Evolutionary conservation across 352 stramenopile species (phyloP).

Genomic region (Lagenidium giganteum): DNA sequence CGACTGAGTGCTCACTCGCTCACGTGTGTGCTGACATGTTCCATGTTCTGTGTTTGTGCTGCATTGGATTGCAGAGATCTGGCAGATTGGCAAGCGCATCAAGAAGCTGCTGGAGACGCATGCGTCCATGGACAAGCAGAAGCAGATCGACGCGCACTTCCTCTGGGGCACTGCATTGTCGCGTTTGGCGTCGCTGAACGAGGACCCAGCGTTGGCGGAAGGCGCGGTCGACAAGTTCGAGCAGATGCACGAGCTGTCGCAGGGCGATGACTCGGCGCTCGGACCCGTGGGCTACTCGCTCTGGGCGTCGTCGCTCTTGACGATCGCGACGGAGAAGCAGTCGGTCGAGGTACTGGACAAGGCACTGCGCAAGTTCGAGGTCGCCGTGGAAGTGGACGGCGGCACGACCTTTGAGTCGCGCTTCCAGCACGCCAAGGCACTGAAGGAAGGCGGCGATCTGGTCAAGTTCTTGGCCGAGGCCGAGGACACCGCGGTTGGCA

Average conservation of each 20-base stretch:
- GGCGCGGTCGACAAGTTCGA: constrained; percentile 81
- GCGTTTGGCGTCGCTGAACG: constrained; percentile 67
- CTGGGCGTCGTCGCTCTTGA: constrained; percentile 71
- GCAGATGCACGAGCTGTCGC: constrained; percentile 53
- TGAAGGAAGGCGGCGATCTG: constrained; percentile 66
- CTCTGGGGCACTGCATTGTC: constrained; percentile 75
- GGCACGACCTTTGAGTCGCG: constrained; percentile 77
- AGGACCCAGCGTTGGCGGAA: constrained; percentile 64
- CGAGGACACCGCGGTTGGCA: background rate
- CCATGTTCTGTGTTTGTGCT: constrained; percentile 6
- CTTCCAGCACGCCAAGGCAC: constrained; percentile 76
- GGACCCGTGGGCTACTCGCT: constrained; percentile 74
- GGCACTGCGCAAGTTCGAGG: constrained; percentile 56
- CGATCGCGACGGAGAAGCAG: constrained; percentile 70
- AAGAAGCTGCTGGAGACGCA: constrained; percentile 73
- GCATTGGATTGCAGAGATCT: constrained; percentile 63
- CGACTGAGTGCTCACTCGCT: background rate
- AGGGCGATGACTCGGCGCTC: constrained; percentile 49
- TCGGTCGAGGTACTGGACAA: constrained; percentile 46
- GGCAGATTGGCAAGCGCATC: constrained; percentile 81
- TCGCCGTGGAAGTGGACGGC: constrained; percentile 73
- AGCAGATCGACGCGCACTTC: constrained; percentile 74
- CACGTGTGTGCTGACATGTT: background rate
- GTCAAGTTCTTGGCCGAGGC: constrained; percentile 37
- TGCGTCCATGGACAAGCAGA: constrained; percentile 34